Base-by-base conservation (phyloP, 495 filamentous ascomycete species). In the Aspergillus affinis region DNA sequence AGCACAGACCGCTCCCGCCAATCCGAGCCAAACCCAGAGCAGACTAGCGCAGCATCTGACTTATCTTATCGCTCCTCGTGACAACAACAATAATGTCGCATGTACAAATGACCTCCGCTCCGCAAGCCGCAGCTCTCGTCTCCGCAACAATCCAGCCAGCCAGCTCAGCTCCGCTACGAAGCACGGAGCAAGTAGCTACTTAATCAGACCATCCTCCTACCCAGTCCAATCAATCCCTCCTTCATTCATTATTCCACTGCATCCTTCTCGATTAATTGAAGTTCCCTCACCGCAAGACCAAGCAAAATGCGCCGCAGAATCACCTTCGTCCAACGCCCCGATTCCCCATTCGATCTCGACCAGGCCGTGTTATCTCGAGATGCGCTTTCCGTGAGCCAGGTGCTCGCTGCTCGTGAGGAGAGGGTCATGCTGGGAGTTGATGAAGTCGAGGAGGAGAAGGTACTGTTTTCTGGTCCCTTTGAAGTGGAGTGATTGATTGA, bases 241-340 rank as follows among this genome's bases (percentile, higher is more conserved):
- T 1, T 1, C 7, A 32, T 32, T 20, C 30, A 21, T 46, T 32
- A 58, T n/a, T 55, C 52, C 6, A 5, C 3, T 48, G 3, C 52
- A 44, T 2, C 6, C 2, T 45, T 2, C 32, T 21, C 17, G 10
- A 13, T 48, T 13, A 6, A 48, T 21, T 13, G 17, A 61, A 54
- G 64, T 61, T 61, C 63, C 52, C 66, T 55, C 53, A 26, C 23
- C 23, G 23, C 23, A 26, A 26, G 23, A 48, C 4, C 9, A 48
- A 7, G 7, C 1, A 82, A 51, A 53, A 98, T 98, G 93, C 88
- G 88, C 64, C 87, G 91, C 76, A 83, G 93, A 72, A 87, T 91
- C 53, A 97, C 93, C 19, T 96, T 86, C 70, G 68, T 96, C 55
- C 87, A 91, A 50, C 78, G 78, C 46, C 68, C 82, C 29, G 78